phyloP scores from a whole-genome alignment of 306 rosid genomes.

The Cucurbita moschata region DNA sequence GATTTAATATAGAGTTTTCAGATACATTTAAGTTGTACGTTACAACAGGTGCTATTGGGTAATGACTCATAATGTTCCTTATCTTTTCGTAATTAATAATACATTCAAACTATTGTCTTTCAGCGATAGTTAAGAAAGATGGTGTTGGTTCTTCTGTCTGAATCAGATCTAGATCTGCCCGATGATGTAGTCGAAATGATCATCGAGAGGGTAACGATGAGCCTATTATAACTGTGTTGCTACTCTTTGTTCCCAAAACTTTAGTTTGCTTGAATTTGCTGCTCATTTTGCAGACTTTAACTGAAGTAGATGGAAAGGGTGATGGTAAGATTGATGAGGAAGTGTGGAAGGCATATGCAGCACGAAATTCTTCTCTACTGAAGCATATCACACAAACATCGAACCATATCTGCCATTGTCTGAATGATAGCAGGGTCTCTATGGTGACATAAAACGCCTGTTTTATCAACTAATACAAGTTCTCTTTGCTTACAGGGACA shows the following conservation, averaged over 20 bases:
- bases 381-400: constrained; percentile 13
- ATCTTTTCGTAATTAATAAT: no score
- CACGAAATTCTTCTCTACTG: constrained; percentile 39
- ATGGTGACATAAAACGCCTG: not conserved
- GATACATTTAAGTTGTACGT: constrained; percentile 56
- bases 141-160: constrained; percentile 51
- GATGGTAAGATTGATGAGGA: constrained; percentile 34
- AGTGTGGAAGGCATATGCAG: constrained; percentile 51
- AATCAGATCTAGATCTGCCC: constrained; percentile 34
- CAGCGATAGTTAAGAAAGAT: constrained; percentile 45
- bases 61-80: no score
- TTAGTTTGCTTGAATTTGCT: not conserved
- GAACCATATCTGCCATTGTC: not conserved
- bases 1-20: constrained; percentile 7
- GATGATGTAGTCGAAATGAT: constrained; percentile 46
- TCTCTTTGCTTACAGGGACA: constrained; percentile 33
- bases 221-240: not conserved
- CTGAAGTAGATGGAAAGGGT: no score
- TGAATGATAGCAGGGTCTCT: not conserved
- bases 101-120: not conserved
- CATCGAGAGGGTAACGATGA: not conserved
- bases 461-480: not conserved
- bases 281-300: no score
- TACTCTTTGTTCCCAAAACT: not conserved
- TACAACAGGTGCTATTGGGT: no score